Percentiles rank a stretch among this genome's conserved stretches.
Conservation (phyloP, 108 stramenopile species). For the Nitzschia sp. region DNA sequence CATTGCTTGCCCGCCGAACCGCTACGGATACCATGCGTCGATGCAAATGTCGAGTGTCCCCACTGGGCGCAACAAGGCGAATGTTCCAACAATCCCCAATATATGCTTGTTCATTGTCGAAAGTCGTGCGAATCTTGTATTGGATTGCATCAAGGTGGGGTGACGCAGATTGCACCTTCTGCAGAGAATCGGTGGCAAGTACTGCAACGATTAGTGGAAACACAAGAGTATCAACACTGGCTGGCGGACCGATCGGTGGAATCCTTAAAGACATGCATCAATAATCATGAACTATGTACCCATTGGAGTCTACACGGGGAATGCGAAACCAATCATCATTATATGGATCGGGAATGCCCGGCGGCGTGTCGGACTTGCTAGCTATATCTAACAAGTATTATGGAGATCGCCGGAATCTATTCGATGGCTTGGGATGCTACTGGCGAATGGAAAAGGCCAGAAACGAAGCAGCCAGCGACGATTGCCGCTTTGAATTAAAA, state of each 20-base stretch:
- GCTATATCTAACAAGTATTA: neutral
- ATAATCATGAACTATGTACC: conserved; percentile 53
- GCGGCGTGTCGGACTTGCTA: conserved; percentile 30
- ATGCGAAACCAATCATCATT: conserved; percentile 54
- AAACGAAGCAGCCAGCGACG: too few relatives aligned
- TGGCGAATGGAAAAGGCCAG: too few relatives aligned
- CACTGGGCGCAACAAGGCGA: conserved; percentile 51
- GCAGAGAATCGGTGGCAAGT: conserved; percentile 4
- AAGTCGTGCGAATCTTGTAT: conserved; percentile 52
- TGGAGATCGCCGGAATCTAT: too few relatives aligned
- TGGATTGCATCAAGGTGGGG: conserved; percentile 18
- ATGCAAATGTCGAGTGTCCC: conserved; percentile 30
- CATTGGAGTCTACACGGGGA: conserved; percentile 58
- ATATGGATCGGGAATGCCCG: conserved; percentile 56
- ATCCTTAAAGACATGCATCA: conserved; percentile 38
- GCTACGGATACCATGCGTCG: conserved; percentile 16
- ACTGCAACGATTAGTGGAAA: conserved; percentile 15
- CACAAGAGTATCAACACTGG: conserved; percentile 26
- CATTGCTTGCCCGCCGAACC: conserved; percentile 11
- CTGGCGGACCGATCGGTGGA: conserved; percentile 7
- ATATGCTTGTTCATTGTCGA: conserved; percentile 69
- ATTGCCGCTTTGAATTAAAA: too few relatives aligned
- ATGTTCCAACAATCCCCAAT: conserved; percentile 60
- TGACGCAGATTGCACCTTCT: conserved; percentile 18
- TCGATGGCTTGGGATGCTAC: too few relatives aligned